Conservation (phyloP, 2,329 filamentous ascomycete genomes). For the Clonostachys rosea region DNA sequence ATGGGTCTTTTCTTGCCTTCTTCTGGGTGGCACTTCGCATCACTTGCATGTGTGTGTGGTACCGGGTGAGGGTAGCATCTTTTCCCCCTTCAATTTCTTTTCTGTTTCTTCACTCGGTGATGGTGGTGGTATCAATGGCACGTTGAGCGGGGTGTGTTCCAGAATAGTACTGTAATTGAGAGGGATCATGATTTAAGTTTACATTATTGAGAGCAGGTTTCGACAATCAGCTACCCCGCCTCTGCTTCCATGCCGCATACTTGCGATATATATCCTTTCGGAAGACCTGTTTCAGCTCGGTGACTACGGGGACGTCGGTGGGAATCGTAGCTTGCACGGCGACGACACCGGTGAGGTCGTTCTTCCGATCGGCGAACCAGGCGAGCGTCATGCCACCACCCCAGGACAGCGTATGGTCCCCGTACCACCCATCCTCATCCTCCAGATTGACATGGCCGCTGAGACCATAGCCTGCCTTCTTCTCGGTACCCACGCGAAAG, state of each 20-base stretch:
- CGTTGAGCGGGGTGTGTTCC: no score
- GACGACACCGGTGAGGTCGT: slow-evolving; percentile 33
- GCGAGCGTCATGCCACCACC: slow-evolving; percentile 36
- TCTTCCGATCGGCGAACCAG: slow-evolving; percentile 45
- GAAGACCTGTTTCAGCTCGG: slow-evolving; percentile 32
- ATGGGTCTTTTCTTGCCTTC: no score
- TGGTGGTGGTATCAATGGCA: no score
- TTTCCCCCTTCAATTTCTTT: no score
- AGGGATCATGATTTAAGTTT: no score
- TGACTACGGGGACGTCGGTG: slow-evolving; percentile 10
- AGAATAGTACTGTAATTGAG: no score
- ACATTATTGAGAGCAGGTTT: no score
- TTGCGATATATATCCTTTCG: slow-evolving; percentile 34
- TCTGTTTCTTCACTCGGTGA: no score
- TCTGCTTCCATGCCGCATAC: slow-evolving; percentile 3
- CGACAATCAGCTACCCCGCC: no score
- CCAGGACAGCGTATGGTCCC: slow-evolving; percentile 35
- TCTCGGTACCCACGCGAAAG: slow-evolving; percentile 25
- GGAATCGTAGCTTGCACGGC: slow-evolving; percentile 32
- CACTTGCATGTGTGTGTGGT: no score
- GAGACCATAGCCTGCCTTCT: slow-evolving; percentile 30
- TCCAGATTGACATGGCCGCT: slow-evolving; percentile 33
- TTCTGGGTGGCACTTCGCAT: no score
- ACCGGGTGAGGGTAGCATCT: no score
- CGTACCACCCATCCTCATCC: slow-evolving; percentile 35